These are phyloP conservation scores for Ramularia collo-cygni DNA, from an alignment of 2,329 filamentous ascomycete species.

Conservation along the genomic window DNA sequence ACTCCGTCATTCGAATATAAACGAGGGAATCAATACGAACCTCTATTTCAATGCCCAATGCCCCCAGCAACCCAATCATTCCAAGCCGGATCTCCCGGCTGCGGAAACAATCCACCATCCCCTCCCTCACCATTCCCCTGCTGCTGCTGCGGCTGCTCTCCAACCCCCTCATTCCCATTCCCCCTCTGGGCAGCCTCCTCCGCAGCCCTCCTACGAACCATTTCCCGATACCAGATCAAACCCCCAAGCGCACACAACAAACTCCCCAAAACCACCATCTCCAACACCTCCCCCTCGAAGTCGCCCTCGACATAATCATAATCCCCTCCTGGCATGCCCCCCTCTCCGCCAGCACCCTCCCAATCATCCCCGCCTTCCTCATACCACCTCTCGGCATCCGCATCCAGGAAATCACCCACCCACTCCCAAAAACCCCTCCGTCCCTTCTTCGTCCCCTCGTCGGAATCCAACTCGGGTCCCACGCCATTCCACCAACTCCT, in stretches of 20 bases:
- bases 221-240: constrained; percentile 74
- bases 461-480: not conserved
- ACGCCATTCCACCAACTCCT: constrained; percentile 93
- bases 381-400: constrained; percentile 34
- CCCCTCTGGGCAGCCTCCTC: constrained; percentile 17
- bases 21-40: too few relatives aligned
- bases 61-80: constrained; percentile 62
- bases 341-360: constrained; percentile 31
- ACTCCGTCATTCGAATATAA: too few relatives aligned
- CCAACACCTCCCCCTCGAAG: constrained; percentile 67
- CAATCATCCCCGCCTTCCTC: constrained; percentile 42
- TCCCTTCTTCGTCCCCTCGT: constrained; percentile 26
- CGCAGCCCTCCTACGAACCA: constrained; percentile 21
- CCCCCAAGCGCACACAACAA: constrained; percentile 67
- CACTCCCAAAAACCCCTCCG: constrained; percentile 60
- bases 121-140: constrained; percentile 37
- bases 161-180: constrained; percentile 23
- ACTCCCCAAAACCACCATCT: constrained; percentile 76
- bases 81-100: constrained; percentile 60
- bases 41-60: too few relatives aligned
- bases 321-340: constrained; percentile 47
- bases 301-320: constrained; percentile 50
- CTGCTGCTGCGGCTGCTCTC: constrained; percentile 29
- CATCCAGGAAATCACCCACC: constrained; percentile 75
- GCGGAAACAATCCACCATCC: constrained; percentile 56